Conservation (phyloP, 108 stramenopile species). For the Craspedostauros australis region DNA sequence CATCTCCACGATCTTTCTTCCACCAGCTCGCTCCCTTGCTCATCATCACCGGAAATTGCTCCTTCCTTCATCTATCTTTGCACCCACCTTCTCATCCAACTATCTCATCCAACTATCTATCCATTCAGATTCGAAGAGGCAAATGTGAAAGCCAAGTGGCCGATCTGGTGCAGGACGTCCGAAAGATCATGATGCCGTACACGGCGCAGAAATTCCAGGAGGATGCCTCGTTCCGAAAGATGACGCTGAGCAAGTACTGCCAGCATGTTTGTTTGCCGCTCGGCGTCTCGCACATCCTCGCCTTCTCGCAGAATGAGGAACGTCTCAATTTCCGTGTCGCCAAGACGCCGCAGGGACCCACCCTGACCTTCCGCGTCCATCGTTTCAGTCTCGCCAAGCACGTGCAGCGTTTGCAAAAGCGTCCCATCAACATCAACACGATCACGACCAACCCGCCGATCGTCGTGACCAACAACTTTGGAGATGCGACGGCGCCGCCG, state of each 20-base stretch:
- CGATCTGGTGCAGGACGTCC: slow-evolving; percentile 84
- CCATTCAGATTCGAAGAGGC: slow-evolving; percentile 72
- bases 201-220: slow-evolving; percentile 93
- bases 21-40: background rate
- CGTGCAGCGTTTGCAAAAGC: slow-evolving; percentile 79
- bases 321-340: slow-evolving; percentile 79
- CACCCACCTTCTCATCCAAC: background rate
- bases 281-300: slow-evolving; percentile 92
- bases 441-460: slow-evolving; percentile 77
- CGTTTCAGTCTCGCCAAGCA: slow-evolving; percentile 80
- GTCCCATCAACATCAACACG: slow-evolving; percentile 69
- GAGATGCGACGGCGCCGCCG: slow-evolving; percentile 73
- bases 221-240: slow-evolving; percentile 75
- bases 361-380: slow-evolving; percentile 88
- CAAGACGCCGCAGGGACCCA: slow-evolving; percentile 91
- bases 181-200: slow-evolving; percentile 93
- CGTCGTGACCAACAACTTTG: slow-evolving; percentile 99
- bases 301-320: slow-evolving; percentile 82
- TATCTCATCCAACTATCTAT: background rate
- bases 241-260: slow-evolving; percentile 63
- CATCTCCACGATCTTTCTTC: slow-evolving; percentile 1
- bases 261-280: slow-evolving; percentile 76
- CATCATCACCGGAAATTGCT: background rate
- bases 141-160: slow-evolving; percentile 70
- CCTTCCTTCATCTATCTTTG: background rate